Evolutionary conservation across 2,329 filamentous ascomycete species (phyloP), one percentile per base, ranked within the genome.

Genomic region (Monosporascus sp.): DNA sequence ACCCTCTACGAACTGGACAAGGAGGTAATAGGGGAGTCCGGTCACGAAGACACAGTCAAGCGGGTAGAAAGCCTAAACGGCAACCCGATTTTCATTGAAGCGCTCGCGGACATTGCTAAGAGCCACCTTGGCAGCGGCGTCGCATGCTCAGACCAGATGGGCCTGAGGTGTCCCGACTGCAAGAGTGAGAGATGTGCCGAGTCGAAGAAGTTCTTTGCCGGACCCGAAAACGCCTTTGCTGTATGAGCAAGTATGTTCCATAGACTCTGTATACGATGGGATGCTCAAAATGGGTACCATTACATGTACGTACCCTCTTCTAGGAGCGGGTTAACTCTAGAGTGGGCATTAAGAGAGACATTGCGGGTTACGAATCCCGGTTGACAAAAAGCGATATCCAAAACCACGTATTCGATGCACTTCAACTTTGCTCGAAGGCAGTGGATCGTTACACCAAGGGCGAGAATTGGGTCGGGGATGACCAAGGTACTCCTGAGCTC

Each of bases 1-100:
- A 99, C 94, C 0, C 77, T 99, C 1, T 97, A 87, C 68, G 94
- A 99, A 71, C 76, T 99, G 50, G 94, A 99, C 69, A 80, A 90
- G 63, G 94, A 99, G 72, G 90, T 99, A 39, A 97, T 99, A 65
- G 88, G 90, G 53, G 92, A 96, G 70, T 90, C 82, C 1, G 85
- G 88, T 15, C 83, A 89, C 64, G 74, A 82, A 0, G 90, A 92
- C 35, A 87, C 85, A 0, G 85, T 99, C 58, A 96, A 95, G 77
- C 83, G 94, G 53, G 90, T 88, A 1, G 94, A 97, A 69, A 95
- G 89, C 66, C 72, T 99, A 64, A 99, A 99, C 65, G 94, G 90
- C 51, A 95, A 83, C 69, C 88, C 85, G 0, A 84, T 93, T 1
- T 99, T 99, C 71, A 97, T 99, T 63, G 73, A 88, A 60, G 94